These are phyloP conservation scores for Oryza officinalis DNA, from an alignment of 176 grass and related monocot genomes.

Conservation along the genomic window DNA sequence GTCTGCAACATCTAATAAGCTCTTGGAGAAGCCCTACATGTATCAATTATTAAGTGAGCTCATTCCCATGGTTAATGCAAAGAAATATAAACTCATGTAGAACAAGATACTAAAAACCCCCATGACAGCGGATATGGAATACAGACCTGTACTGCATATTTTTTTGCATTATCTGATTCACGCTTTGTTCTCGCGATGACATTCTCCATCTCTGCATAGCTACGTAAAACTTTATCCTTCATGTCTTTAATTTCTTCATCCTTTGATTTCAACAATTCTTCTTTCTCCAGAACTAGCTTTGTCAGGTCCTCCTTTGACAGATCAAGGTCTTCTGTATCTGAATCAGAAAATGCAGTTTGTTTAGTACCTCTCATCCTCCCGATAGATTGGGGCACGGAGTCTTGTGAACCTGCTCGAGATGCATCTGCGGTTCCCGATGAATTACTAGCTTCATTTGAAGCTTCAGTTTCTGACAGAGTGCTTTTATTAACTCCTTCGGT, in stretches of 20 bases:
- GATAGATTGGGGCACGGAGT: slow-evolving; percentile 16
- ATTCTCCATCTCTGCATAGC: slow-evolving; percentile 72
- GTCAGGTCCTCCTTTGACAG: slow-evolving; percentile 55
- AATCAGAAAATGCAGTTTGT: slow-evolving; percentile 67
- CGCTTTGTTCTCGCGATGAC: slow-evolving; percentile 58
- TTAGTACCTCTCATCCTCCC: slow-evolving; percentile 46
- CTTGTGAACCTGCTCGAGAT: slow-evolving; percentile 39
- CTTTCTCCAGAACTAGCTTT: slow-evolving; percentile 66
- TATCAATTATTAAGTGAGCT: neutral
- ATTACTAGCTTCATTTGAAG: slow-evolving; percentile 16
- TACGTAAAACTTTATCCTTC: slow-evolving; percentile 62
- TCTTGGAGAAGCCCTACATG: slow-evolving; percentile 56
- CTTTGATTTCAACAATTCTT: slow-evolving; percentile 53
- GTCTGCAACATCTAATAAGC: slow-evolving; percentile 61
- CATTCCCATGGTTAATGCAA: neutral
- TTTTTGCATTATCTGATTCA: slow-evolving; percentile 59
- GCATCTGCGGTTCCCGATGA: neutral
- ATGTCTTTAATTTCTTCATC: slow-evolving; percentile 59
- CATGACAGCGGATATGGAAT: neutral
- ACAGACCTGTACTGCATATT: slow-evolving; percentile 63
- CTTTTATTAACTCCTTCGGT: slow-evolving; percentile 8
- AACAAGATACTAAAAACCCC: neutral
- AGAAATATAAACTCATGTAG: neutral
- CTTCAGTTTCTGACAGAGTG: neutral
- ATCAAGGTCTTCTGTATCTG: slow-evolving; percentile 51